Conservation (phyloP, 1,139 yeast genomes). For the Geotrichum candidum region DNA sequence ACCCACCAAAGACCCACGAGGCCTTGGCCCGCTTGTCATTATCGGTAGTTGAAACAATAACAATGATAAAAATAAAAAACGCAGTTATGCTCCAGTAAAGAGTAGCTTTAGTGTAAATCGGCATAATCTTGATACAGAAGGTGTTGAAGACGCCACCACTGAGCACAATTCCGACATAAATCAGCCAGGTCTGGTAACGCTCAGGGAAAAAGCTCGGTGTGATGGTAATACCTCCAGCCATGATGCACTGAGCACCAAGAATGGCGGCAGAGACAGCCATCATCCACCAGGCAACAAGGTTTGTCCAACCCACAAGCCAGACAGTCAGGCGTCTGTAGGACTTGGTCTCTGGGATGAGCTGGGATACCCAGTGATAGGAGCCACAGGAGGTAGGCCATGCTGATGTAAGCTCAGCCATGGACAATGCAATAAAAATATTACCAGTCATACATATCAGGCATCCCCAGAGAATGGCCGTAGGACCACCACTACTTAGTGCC, state of each 20-base stretch:
- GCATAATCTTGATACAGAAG: slow-evolving; percentile 17
- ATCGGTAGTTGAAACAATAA: slow-evolving; percentile 22
- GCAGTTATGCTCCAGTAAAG: slow-evolving; percentile 25
- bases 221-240: slow-evolving; percentile 17
- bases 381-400: slow-evolving; percentile 20
- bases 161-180: slow-evolving; percentile 14
- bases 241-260: slow-evolving; percentile 18
- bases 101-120: slow-evolving; percentile 16
- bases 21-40: slow-evolving; percentile 21
- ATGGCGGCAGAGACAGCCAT: slow-evolving; percentile 19
- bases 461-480: slow-evolving; percentile 19
- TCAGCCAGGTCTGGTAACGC: slow-evolving; percentile 18
- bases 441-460: slow-evolving; percentile 18
- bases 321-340: slow-evolving; percentile 9
- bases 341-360: slow-evolving; percentile 14
- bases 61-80: slow-evolving; percentile 23
- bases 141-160: slow-evolving; percentile 17
- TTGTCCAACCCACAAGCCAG: slow-evolving; percentile 20
- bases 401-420: slow-evolving; percentile 19
- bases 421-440: slow-evolving; percentile 15
- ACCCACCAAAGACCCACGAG: slow-evolving; percentile 22
- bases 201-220: slow-evolving; percentile 11
- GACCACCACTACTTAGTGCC: slow-evolving; percentile 17
- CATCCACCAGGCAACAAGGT: slow-evolving; percentile 20
- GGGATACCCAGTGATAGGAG: slow-evolving; percentile 20